Conservation (phyloP, 2,329 filamentous ascomycete species). For the Botrytis cinerea region DNA sequence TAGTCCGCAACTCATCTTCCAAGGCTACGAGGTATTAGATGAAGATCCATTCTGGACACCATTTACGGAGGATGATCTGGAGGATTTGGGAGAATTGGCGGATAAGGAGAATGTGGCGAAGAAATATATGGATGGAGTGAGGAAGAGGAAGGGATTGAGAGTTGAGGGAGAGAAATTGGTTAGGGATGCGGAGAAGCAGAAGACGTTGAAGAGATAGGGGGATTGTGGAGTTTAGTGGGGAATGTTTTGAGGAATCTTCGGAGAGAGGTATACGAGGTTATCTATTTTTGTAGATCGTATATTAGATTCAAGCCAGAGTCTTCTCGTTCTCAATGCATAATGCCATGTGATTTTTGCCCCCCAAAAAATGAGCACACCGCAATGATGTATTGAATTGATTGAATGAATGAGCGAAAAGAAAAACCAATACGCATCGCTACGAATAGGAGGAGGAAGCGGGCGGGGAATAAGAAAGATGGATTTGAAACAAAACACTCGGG, state of each 20-base stretch:
- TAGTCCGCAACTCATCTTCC: slow-evolving; percentile 89
- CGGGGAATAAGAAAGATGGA: too few species aligned
- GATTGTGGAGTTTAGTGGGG: not conserved
- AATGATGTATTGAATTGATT: too few species aligned
- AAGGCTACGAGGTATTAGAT: slow-evolving; percentile 88
- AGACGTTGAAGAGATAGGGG: slow-evolving; percentile 61
- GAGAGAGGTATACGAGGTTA: not conserved
- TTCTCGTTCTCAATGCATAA: not conserved
- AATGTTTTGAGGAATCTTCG: not conserved
- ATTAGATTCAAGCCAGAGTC: not conserved
- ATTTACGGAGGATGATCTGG: slow-evolving; percentile 91
- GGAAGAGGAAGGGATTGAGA: slow-evolving; percentile 82
- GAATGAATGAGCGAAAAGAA: too few species aligned
- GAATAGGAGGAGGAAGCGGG: too few species aligned
- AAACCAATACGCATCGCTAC: too few species aligned
- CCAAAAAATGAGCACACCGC: not conserved
- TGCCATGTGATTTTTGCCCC: not conserved
- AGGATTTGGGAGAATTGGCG: slow-evolving; percentile 91
- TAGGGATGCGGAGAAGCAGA: slow-evolving; percentile 90
- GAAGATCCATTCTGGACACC: slow-evolving; percentile 98
- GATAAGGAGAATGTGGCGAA: slow-evolving; percentile 96
- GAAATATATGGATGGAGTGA: slow-evolving; percentile 89
- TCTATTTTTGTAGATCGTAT: not conserved
- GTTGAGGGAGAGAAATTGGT: slow-evolving; percentile 76
- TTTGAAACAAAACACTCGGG: too few species aligned